Conservation (phyloP, 441 rosid genomes). For the Croton setiger region DNA sequence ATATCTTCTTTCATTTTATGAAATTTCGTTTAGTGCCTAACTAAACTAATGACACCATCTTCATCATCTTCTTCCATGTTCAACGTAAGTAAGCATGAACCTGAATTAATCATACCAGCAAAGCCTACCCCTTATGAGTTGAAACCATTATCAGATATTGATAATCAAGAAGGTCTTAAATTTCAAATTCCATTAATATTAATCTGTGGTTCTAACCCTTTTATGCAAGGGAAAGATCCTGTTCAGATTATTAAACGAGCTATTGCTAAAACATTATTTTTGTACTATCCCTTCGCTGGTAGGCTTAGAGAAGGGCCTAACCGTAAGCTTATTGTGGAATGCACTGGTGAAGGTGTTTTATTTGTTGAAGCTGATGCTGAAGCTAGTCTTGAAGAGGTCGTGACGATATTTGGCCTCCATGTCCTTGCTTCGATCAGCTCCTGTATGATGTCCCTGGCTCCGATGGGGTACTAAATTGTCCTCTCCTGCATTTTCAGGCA, state of each 20-base stretch:
- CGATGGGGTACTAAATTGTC: conserved; percentile 30
- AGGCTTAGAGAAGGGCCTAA: conserved; percentile 26
- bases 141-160: conserved; percentile 36
- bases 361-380: conserved; percentile 14
- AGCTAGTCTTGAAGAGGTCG: conserved; percentile 17
- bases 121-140: conserved; percentile 29
- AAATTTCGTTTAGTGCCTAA: too few species aligned
- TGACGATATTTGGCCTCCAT: conserved; percentile 48
- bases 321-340: neutral
- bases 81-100: conserved; percentile 24
- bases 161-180: conserved; percentile 34
- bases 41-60: neutral
- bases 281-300: conserved; percentile 23
- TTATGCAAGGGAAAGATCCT: conserved; percentile 11
- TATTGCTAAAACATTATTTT: conserved; percentile 33
- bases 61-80: conserved; percentile 12
- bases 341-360: conserved; percentile 35
- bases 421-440: conserved; percentile 46
- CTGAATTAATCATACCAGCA: conserved; percentile 31
- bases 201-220: conserved; percentile 11
- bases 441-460: conserved; percentile 47
- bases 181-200: conserved; percentile 26
- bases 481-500: conserved; percentile 56
- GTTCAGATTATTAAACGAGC: neutral
- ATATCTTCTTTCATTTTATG: too few species aligned